Percentiles rank a stretch among this genome's conserved stretches.
Evolutionary conservation across 108 stramenopile genomes (phyloP).

Genomic region (Fragilaria crotonensis): DNA sequence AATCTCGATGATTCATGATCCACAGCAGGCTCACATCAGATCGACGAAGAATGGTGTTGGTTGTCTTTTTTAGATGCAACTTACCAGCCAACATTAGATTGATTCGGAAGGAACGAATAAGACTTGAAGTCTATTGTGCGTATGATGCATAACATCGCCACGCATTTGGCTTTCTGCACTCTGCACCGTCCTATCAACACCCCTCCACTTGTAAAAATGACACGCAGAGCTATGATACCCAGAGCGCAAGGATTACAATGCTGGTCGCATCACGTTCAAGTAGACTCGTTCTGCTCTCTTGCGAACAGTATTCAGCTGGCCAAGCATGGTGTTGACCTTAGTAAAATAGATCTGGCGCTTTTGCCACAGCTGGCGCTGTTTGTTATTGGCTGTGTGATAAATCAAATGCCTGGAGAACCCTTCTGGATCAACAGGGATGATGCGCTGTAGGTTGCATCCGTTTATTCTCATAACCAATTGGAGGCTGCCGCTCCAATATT

Average conservation of each 20-base stretch:
- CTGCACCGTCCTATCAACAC: no score
- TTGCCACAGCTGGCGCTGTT: conserved; percentile 48
- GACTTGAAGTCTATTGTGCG: no score
- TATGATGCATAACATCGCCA: no score
- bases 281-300: conserved; percentile 47
- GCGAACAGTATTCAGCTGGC: conserved; percentile 67
- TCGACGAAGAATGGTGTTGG: neutral
- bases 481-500: conserved; percentile 72
- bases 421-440: conserved; percentile 61
- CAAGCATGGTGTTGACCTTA: conserved; percentile 53
- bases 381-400: conserved; percentile 83
- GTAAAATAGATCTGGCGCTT: conserved; percentile 31
- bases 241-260: no score
- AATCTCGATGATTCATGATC: no score
- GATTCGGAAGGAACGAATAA: no score
- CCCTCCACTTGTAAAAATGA: no score
- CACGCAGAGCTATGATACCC: no score
- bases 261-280: no score
- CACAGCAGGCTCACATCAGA: neutral
- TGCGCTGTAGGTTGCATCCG: conserved; percentile 74
- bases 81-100: conserved; percentile 9
- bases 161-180: no score
- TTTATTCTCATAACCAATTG: conserved; percentile 31
- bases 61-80: neutral
- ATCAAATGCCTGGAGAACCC: conserved; percentile 60